Evolutionary conservation across 345 rosid species (phyloP), one percentile per base, ranked within the genome.

Genomic region (Bruguiera parviflora): DNA sequence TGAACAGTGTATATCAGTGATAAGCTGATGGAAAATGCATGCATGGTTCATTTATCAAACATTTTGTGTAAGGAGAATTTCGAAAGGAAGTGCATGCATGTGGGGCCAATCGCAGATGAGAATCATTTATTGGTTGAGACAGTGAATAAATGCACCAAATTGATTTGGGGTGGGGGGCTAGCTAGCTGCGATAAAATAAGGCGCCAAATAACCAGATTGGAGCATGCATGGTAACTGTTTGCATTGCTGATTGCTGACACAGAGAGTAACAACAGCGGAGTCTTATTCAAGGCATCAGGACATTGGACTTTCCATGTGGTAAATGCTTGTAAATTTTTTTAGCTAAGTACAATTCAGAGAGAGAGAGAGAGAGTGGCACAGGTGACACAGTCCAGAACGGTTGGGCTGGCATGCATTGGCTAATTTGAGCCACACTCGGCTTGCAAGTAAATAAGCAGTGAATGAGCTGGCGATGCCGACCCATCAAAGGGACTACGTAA

Each of bases 401-500:
- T 52, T 73, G 62, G 71, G 65, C 58, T 53, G 66, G 60, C 59
- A 66, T 51, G 64, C 68, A 68, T 10, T 35, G 51, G 56, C 31
- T 27, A 53, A 15, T 39, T 76, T 71, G 80, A 71, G 76, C 69
- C 49, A 32, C 53, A 69, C 67, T 76, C 63, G 80, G 71, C 76
- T 76, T 57, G 76, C 10, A 43, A 31, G 68, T 71, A 63, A 55
- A 62, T 61, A 56, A 56, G 15, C 51, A 53, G 64, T 31, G 49
- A 56, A 63, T 76, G 76, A 71, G 80, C 72, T 76, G 80, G 73
- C 75, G 80, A 71, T 57, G 22, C 72, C 72, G 76, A 71, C 76
- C 72, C 72, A 32, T 76, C 75, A 67, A 67, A 56, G 51, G 65
- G 15, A 62, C 66, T 73, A 67, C 75, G 72, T 71, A 61, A 71